phyloP scores from a whole-genome alignment of 257 asterid genomes.

The Nyctanthes arbortristis region DNA sequence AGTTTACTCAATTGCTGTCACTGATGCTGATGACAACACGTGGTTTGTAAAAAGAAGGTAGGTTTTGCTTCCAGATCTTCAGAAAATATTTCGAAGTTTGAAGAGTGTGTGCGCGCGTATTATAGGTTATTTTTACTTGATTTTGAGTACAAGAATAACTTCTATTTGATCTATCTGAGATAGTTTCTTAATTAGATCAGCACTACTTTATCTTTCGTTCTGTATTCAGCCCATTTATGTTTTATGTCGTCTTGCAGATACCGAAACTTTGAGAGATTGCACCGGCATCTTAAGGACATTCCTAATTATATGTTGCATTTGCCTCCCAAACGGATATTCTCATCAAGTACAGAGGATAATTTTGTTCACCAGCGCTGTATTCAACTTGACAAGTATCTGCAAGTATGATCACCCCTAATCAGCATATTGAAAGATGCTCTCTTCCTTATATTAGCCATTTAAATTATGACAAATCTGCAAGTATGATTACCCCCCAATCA shows the following conservation, averaged over 20 bases:
- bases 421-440: slow-evolving; percentile 6
- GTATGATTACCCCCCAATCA: slow-evolving; percentile 42
- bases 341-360: slow-evolving; percentile 85
- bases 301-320: slow-evolving; percentile 85
- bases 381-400: slow-evolving; percentile 91
- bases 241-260: slow-evolving; percentile 53
- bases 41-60: slow-evolving; percentile 97
- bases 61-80: slow-evolving; percentile 18
- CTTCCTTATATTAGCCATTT: too few relatives aligned
- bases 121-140: neutral
- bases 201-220: slow-evolving; percentile 10
- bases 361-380: slow-evolving; percentile 93
- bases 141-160: neutral
- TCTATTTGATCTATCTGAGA: slow-evolving; percentile 12
- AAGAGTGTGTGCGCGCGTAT: too few relatives aligned
- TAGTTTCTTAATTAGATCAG: slow-evolving; percentile 20
- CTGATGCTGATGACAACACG: slow-evolving; percentile 67
- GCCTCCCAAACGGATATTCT: slow-evolving; percentile 96
- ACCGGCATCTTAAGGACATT: slow-evolving; percentile 83
- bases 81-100: neutral
- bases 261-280: slow-evolving; percentile 90
- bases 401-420: slow-evolving; percentile 46
- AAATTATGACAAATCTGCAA: slow-evolving; percentile 89
- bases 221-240: slow-evolving; percentile 22
- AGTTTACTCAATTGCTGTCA: slow-evolving; percentile 80